These are phyloP conservation scores for Aureobasidium subglaciale DNA, from an alignment of 2,329 filamentous ascomycete genomes.

Conservation along the genomic window DNA sequence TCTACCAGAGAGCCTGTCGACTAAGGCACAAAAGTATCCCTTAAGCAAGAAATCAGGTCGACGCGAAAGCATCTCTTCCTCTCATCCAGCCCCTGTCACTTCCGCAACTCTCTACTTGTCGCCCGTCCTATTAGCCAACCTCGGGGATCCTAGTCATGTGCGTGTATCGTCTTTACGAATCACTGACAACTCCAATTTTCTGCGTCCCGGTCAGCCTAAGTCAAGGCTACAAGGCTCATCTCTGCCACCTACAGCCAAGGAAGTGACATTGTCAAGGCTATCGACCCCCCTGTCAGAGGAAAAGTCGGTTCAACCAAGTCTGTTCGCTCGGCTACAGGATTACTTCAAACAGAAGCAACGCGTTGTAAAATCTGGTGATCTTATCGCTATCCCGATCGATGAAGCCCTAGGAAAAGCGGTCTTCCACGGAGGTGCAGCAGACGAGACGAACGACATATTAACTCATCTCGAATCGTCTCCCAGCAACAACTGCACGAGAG, in stretches of 20 bases:
- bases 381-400: conserved; percentile 84
- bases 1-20: conserved; percentile 63
- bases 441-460: conserved; percentile 55
- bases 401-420: conserved; percentile 74
- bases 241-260: conserved; percentile 56
- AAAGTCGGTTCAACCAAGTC: conserved; percentile 71
- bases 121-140: conserved; percentile 78
- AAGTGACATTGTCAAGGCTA: conserved; percentile 83
- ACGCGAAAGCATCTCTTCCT: conserved; percentile 48
- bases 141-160: conserved; percentile 71
- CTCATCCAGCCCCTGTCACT: conserved; percentile 39
- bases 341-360: conserved; percentile 80
- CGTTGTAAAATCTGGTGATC: conserved; percentile 76
- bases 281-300: conserved; percentile 85
- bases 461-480: conserved; percentile 5
- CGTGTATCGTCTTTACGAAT: conserved; percentile 60
- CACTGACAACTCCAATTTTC: conserved; percentile 38
- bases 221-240: conserved; percentile 29
- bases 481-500: conserved; percentile 32
- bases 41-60: conserved; percentile 44
- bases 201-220: conserved; percentile 24
- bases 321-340: conserved; percentile 78
- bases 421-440: conserved; percentile 62
- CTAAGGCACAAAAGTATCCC: conserved; percentile 46
- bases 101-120: conserved; percentile 69